Percentiles rank a stretch among this genome's conserved stretches.
phyloP scores from a whole-genome alignment of 2,329 filamentous ascomycete species.

The Sclerotinia trifoliorum region DNA sequence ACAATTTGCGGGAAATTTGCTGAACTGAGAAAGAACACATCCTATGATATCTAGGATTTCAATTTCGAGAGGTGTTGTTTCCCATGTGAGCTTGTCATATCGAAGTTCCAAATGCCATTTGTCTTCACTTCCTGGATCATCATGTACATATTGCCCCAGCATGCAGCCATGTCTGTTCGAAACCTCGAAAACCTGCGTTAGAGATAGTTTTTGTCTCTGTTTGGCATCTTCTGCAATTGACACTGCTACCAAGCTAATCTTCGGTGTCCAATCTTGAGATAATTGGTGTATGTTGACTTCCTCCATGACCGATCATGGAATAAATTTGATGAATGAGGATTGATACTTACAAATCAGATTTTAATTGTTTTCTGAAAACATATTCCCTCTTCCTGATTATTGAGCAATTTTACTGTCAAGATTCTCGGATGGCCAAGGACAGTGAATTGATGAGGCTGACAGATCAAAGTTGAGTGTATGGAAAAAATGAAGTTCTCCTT shows the following conservation, averaged over 20 bases:
- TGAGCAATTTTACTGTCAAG: background rate
- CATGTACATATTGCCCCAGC: slow-evolving; percentile 17
- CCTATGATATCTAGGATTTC: slow-evolving; percentile 27
- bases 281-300: slow-evolving; percentile 13
- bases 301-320: background rate
- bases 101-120: slow-evolving; percentile 20
- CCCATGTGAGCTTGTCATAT: slow-evolving; percentile 17
- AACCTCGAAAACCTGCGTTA: background rate
- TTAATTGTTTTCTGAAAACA: slow-evolving; percentile 7
- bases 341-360: slow-evolving; percentile 10
- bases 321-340: slow-evolving; percentile 13
- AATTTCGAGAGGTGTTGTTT: slow-evolving; percentile 5
- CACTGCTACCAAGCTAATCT: background rate
- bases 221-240: slow-evolving; percentile 2
- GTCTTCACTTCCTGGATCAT: slow-evolving; percentile 5
- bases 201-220: slow-evolving; percentile 7
- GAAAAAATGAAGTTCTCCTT: background rate
- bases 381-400: background rate
- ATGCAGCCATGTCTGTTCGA: slow-evolving; percentile 12
- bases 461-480: slow-evolving; percentile 7
- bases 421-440: background rate
- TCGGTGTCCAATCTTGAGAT: slow-evolving; percentile 15
- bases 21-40: slow-evolving; percentile 30
- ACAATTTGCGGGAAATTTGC: slow-evolving; percentile 29
- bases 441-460: slow-evolving; percentile 16